These are phyloP conservation scores for Eucalyptus pumila DNA, from an alignment of 345 rosid genomes.

Conservation along the genomic window DNA sequence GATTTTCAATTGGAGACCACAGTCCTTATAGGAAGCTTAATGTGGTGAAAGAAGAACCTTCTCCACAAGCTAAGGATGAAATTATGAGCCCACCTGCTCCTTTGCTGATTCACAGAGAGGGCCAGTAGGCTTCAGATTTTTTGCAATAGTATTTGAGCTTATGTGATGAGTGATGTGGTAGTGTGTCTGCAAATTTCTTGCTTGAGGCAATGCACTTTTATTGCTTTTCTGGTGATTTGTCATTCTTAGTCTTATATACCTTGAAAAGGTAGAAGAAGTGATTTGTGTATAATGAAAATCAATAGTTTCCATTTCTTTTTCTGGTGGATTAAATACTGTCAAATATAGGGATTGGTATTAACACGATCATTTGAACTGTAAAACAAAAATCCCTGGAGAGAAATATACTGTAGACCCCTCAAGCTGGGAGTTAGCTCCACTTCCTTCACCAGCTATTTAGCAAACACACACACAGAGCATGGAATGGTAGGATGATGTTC, in stretches of 20 bases:
- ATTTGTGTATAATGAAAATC: background rate
- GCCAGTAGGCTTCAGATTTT: background rate
- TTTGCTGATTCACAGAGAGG: conserved; percentile 35
- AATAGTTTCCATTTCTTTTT: background rate
- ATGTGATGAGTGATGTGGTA: background rate
- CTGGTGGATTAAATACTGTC: background rate
- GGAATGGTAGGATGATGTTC: background rate
- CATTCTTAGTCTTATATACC: background rate
- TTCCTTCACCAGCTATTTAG: background rate
- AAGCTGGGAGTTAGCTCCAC: background rate
- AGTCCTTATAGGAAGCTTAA: conserved; percentile 37
- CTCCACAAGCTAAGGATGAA: conserved; percentile 21
- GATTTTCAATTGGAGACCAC: conserved; percentile 20
- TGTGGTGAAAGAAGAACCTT: conserved; percentile 25
- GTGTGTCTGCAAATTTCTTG: background rate
- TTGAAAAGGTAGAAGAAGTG: background rate
- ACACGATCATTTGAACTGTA: background rate
- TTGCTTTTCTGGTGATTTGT: background rate
- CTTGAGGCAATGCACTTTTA: background rate
- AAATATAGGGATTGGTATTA: background rate
- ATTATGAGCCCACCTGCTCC: conserved; percentile 63
- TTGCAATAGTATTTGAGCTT: background rate
- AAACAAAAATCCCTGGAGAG: background rate
- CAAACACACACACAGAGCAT: background rate
- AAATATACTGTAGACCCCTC: background rate